A percentile compares a stretch with the other conserved stretches of the same genome.
Conservation (phyloP, 2,329 filamentous ascomycete genomes). For the Fusarium proliferatum region DNA sequence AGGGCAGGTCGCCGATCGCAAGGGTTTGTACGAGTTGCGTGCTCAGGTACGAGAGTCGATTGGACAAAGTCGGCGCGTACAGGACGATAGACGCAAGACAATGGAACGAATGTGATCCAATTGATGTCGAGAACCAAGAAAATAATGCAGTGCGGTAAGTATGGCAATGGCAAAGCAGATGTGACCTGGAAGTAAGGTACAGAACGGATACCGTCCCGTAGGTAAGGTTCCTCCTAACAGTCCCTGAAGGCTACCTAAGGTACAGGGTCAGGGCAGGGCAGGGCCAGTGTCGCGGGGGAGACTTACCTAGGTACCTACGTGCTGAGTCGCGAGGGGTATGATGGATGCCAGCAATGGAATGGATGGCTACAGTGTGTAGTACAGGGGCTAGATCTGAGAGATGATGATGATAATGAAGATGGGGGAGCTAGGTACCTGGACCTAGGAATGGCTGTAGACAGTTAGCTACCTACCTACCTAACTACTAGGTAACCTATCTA, state of each 20-base stretch:
- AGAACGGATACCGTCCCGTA: constrained; percentile 13
- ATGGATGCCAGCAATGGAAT: background rate
- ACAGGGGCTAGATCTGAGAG: background rate
- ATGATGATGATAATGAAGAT: constrained; percentile 1
- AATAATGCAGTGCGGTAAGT: constrained; percentile 1
- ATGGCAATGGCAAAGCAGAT: constrained; percentile 6
- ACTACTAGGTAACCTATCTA: background rate
- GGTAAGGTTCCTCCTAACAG: background rate
- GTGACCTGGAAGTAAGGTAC: constrained; percentile 7
- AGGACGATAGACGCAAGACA: constrained; percentile 6
- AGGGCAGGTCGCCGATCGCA: constrained; percentile 25
- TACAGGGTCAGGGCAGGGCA: constrained; percentile 25
- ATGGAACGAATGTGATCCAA: constrained; percentile 20
- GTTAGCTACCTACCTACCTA: background rate
- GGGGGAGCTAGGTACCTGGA: background rate
- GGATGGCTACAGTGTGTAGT: background rate
- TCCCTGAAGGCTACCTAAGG: background rate
- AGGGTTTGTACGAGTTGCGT: constrained; percentile 28
- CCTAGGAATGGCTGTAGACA: background rate
- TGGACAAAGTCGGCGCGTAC: constrained; percentile 15
- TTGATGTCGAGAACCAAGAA: constrained; percentile 7
- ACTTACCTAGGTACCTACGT: background rate
- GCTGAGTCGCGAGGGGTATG: constrained; percentile 13
- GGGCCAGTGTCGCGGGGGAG: constrained; percentile 17
- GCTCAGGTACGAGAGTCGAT: constrained; percentile 11